Base-by-base conservation (phyloP, 73 alveolate species). In the Symbiodinium pilosum region DNA sequence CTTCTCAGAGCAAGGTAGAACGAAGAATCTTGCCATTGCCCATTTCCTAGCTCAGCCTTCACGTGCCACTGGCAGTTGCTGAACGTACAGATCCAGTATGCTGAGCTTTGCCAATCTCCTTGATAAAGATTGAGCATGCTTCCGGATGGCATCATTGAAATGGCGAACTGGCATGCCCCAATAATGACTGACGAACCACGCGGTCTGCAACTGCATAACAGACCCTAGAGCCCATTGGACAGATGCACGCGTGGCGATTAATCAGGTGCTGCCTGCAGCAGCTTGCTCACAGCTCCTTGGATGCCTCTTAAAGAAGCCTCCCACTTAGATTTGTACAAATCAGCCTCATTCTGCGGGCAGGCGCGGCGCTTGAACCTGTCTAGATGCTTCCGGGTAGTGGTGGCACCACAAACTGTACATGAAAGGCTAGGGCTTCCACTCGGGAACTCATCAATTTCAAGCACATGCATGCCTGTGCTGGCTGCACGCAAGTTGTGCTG, bases 151-250 rank as follows among this genome's bases (percentile, higher is more conserved):
- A 11, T 86, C 93, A 16, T 30, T 34, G 64, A 86, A 51, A 42
- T 86, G 93, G 18, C 93, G 81, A 21, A 51, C 93, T 32, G 93
- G 83, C 93, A 86, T 86, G 21, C 93, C 93, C 93, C 93, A 86
- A 34, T 32, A 86, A 56, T 86, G 93, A 34, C 93, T 85, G 71
- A 85, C 93, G 36, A 85, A 85, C 93, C 93, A 85, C n/a, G n/a
- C 36, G n/a, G 52, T 51, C 68, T 51, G 21, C 12, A 0, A 51
- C 68, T 51, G 68, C 68, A 51, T 24, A 51, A 24, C 7, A 51
- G 68, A 51, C 68, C 4, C 68, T 24, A 51, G 21, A 51, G 68
- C 4, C 68, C 68, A 51, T 24, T 16, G 68, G 12, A 51, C 68
- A 51, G 68, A 51, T 2, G 68, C 68, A 51, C 68, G 68, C 4